phyloP scores from a whole-genome alignment of 768 basidiomycete genomes.

The Wakefieldia striispora region DNA sequence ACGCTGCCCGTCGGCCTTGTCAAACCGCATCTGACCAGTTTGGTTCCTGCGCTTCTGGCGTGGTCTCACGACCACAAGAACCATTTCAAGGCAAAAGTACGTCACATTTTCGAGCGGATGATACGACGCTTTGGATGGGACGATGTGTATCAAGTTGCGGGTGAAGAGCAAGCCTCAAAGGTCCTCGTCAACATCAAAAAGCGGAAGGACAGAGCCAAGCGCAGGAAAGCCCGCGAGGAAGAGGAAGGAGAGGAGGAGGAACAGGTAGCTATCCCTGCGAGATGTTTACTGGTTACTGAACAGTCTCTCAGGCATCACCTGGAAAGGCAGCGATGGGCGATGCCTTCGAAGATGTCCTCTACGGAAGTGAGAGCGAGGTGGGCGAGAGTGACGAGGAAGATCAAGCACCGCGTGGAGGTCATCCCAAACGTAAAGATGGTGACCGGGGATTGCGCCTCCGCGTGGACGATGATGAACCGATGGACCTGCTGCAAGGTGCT shows the following conservation, averaged over 20 bases:
- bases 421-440: slow-evolving; percentile 36
- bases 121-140: slow-evolving; percentile 88
- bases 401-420: slow-evolving; percentile 26
- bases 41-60: slow-evolving; percentile 81
- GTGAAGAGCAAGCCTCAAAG: slow-evolving; percentile 81
- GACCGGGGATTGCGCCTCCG: slow-evolving; percentile 64
- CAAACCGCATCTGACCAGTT: slow-evolving; percentile 67
- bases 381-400: slow-evolving; percentile 69
- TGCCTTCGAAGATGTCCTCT: slow-evolving; percentile 96
- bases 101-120: slow-evolving; percentile 96
- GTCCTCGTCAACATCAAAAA: slow-evolving; percentile 94
- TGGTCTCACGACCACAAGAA: slow-evolving; percentile 99
- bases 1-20: slow-evolving; percentile 71
- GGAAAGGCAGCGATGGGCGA: slow-evolving; percentile 64
- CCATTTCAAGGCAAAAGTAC: slow-evolving; percentile 96
- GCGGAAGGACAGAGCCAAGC: slow-evolving; percentile 89
- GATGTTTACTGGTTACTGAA: slow-evolving; percentile 7
- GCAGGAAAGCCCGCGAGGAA: slow-evolving; percentile 66
- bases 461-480: slow-evolving; percentile 88
- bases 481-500: slow-evolving; percentile 88
- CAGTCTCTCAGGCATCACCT: slow-evolving; percentile 37
- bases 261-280: slow-evolving; percentile 20
- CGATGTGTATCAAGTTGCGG: slow-evolving; percentile 70
- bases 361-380: slow-evolving; percentile 92
- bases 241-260: slow-evolving; percentile 62